Conservation (phyloP, 148 eudicot genomes). For the Rhododendron williamsianum region DNA sequence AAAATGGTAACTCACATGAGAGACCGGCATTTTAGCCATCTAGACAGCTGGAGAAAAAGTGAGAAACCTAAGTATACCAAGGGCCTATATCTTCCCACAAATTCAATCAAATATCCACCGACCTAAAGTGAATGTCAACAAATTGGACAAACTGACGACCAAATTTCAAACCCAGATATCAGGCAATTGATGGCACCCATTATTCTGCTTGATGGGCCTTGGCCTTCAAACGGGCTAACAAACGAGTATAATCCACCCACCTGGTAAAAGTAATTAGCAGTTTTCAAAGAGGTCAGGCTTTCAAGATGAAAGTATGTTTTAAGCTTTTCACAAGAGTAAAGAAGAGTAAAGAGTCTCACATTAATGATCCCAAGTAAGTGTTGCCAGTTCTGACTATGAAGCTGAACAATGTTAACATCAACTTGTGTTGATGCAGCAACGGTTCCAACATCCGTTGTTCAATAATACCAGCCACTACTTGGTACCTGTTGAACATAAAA, state of each 20-base stretch:
- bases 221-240: slow-evolving; percentile 63
- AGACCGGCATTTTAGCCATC: neutral
- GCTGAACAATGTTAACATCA: slow-evolving; percentile 48
- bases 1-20: neutral
- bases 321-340: neutral
- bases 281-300: neutral
- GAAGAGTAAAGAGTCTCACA: slow-evolving; percentile 44
- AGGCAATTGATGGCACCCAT: slow-evolving; percentile 1
- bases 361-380: slow-evolving; percentile 86
- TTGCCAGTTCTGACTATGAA: slow-evolving; percentile 89
- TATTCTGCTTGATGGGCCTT: slow-evolving; percentile 31
- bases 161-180: neutral
- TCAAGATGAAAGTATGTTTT: neutral
- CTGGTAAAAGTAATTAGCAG: slow-evolving; percentile 27
- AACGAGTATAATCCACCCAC: slow-evolving; percentile 98
- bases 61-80: slow-evolving; percentile 9
- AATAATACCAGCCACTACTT: slow-evolving; percentile 70
- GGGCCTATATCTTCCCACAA: slow-evolving; percentile 6
- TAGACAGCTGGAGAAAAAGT: neutral
- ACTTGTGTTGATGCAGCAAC: slow-evolving; percentile 69
- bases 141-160: slow-evolving; percentile 6
- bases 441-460: slow-evolving; percentile 90
- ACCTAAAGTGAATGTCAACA: slow-evolving; percentile 19
- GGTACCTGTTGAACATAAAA: slow-evolving; percentile 52
- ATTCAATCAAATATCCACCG: slow-evolving; percentile 14